These are phyloP conservation scores for Colletotrichum godetiae DNA, from an alignment of 2,329 filamentous ascomycete species.

Conservation along the genomic window DNA sequence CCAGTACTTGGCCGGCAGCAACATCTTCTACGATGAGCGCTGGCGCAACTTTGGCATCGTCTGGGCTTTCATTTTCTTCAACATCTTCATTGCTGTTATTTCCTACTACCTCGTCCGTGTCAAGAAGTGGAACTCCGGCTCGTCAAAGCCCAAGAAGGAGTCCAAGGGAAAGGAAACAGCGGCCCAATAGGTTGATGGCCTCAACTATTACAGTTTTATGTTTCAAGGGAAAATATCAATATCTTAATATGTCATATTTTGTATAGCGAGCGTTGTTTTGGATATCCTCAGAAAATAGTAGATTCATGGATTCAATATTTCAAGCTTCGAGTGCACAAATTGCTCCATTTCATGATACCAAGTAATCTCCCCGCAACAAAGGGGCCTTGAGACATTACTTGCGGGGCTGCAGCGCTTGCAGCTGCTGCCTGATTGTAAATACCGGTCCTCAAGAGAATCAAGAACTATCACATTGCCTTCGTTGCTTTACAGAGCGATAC, in stretches of 20 bases:
- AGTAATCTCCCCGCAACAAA: too few relatives aligned
- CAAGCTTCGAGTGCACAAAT: neutral
- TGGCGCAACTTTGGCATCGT: constrained; percentile 80
- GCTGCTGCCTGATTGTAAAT: too few relatives aligned
- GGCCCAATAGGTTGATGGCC: neutral
- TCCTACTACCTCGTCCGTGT: constrained; percentile 67
- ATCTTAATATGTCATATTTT: constrained; percentile 13
- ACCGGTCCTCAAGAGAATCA: too few relatives aligned
- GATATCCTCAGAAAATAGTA: neutral
- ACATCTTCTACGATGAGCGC: constrained; percentile 62
- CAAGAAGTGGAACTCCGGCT: constrained; percentile 29
- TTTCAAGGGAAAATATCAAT: neutral
- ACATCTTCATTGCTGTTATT: constrained; percentile 67
- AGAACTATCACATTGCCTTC: too few relatives aligned
- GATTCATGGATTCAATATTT: neutral
- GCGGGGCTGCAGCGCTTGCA: too few relatives aligned
- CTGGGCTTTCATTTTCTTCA: constrained; percentile 75
- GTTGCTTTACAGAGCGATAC: too few relatives aligned
- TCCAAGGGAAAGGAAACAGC: constrained; percentile 14
- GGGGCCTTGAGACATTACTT: too few relatives aligned
- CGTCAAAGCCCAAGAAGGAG: constrained; percentile 25
- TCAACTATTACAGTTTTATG: neutral
- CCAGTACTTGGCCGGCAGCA: constrained; percentile 63
- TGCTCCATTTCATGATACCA: too few relatives aligned
- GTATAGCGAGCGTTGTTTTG: constrained; percentile 26